A percentile compares a stretch with the other conserved stretches of the same genome.
phyloP scores from a whole-genome alignment of 2,329 filamentous ascomycete species.

The Scedosporium boydii region DNA sequence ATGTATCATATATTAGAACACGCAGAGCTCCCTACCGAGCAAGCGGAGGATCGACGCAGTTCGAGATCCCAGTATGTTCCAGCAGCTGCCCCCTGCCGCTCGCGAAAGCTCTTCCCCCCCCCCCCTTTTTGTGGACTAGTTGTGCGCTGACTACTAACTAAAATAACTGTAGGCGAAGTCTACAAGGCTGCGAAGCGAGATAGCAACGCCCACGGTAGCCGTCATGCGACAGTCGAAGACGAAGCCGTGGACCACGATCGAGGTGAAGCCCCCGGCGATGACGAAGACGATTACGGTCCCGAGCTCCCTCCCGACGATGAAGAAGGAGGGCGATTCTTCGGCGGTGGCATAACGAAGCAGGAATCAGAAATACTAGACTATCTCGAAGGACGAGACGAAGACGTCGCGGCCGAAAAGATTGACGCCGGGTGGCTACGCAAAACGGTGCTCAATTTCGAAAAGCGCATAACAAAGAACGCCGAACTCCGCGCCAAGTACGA shows the following conservation, averaged over 20 bases:
- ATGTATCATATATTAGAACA: neutral
- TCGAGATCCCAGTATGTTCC: conserved; percentile 49
- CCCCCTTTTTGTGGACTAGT: neutral
- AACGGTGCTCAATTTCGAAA: conserved; percentile 76
- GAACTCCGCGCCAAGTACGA: conserved; percentile 82
- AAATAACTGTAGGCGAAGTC: conserved; percentile 38
- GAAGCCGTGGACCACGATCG: conserved; percentile 27
- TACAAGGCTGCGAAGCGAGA: conserved; percentile 53
- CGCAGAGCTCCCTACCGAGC: conserved; percentile 22
- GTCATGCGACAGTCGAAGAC: conserved; percentile 33
- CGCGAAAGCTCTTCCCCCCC: neutral
- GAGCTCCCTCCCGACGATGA: conserved; percentile 41
- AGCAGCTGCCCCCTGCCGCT: too few species aligned
- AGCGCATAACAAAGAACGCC: conserved; percentile 81
- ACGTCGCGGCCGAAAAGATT: conserved; percentile 57
- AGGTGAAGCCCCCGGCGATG: conserved; percentile 32
- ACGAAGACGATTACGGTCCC: conserved; percentile 40
- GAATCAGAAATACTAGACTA: conserved; percentile 82
- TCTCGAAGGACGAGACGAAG: conserved; percentile 48
- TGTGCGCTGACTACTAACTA: neutral
- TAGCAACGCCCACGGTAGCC: conserved; percentile 30
- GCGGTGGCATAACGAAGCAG: conserved; percentile 73
- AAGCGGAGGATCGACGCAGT: conserved; percentile 57
- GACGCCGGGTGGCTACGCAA: conserved; percentile 77
- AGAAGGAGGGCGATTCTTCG: conserved; percentile 82